Conservation (phyloP, 208 protist species). For the Leishmania gerbilli region DNA sequence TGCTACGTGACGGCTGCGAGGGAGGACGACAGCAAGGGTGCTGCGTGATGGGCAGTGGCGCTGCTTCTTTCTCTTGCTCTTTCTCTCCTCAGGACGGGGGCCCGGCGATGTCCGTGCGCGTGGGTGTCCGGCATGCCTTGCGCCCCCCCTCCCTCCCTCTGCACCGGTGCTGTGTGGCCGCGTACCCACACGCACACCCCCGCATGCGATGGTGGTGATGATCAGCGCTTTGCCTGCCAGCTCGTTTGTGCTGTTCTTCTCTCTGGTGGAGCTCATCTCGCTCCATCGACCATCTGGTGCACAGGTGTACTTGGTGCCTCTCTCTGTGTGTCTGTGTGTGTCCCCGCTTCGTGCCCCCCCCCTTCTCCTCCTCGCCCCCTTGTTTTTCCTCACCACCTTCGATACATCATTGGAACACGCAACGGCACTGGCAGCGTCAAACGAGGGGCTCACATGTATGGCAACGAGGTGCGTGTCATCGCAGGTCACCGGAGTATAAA, state of each 20-base stretch:
- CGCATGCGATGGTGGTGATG: not conserved
- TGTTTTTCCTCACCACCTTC: not conserved
- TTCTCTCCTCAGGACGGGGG: not conserved
- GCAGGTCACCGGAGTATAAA: not conserved
- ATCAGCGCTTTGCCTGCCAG: not conserved
- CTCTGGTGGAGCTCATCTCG: not conserved
- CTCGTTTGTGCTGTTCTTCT: not conserved
- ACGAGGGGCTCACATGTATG: not conserved
- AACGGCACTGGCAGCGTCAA: not conserved
- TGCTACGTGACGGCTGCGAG: not conserved
- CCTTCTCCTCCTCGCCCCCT: not conserved
- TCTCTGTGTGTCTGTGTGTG: not conserved
- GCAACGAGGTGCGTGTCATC: not conserved
- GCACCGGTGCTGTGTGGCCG: not conserved
- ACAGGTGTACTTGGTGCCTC: not conserved
- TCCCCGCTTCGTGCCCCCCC: not conserved
- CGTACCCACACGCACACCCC: not conserved
- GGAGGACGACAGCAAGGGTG: not conserved
- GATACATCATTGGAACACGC: not conserved
- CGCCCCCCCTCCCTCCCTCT: not conserved
- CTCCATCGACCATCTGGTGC: not conserved
- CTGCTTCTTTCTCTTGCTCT: slow-evolving; percentile 12
- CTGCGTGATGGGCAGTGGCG: not conserved
- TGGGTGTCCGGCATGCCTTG: not conserved
- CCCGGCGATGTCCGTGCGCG: not conserved